Evolutionary conservation across 441 rosid genomes (phyloP).

Genomic region (Omphalea diandra): DNA sequence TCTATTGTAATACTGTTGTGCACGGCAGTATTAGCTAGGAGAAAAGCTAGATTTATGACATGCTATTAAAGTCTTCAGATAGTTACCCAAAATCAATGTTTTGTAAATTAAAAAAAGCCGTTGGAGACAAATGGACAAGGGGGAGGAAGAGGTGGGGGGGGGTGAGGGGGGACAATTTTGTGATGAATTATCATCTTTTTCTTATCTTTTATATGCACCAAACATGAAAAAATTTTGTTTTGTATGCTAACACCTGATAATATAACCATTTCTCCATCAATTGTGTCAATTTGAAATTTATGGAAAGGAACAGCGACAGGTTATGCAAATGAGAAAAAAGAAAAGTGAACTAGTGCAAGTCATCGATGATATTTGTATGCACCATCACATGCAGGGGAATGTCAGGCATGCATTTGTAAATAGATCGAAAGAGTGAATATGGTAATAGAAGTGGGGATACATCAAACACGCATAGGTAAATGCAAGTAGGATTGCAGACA

Average conservation of each 20-base stretch:
- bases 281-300: neutral
- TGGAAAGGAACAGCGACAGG: neutral
- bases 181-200: neutral
- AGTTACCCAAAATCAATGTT: neutral
- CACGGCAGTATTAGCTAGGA: neutral
- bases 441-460: neutral
- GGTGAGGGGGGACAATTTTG: neutral
- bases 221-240: no score
- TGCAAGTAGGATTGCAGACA: neutral
- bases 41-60: neutral
- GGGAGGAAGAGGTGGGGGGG: neutral
- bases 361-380: neutral
- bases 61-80: neutral
- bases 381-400: no score
- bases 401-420: neutral
- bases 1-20: neutral
- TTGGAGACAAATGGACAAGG: neutral
- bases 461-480: no score
- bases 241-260: no score
- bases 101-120: neutral
- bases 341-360: neutral
- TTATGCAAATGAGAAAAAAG: neutral
- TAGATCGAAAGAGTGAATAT: neutral
- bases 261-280: no score
- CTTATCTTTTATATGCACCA: neutral